Evolutionary conservation across 2,329 filamentous ascomycete species (phyloP).

Genomic region (Coccinonectria pachysandricola): DNA sequence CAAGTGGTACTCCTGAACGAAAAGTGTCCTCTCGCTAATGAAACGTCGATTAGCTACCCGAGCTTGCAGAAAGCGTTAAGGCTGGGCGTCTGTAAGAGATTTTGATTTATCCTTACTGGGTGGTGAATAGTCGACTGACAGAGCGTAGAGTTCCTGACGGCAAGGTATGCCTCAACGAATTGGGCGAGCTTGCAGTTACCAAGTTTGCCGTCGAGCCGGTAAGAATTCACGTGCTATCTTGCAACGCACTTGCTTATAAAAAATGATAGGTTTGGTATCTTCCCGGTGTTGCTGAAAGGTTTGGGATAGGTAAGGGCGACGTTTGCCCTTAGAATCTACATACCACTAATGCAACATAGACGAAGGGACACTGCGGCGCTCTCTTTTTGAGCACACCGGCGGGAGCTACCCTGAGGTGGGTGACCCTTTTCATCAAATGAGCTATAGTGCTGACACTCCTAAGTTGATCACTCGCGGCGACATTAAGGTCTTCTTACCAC

Average conservation of each 20-base stretch:
- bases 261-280: constrained; percentile 59
- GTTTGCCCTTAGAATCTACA: background rate
- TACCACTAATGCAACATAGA: constrained; percentile 38
- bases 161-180: constrained; percentile 78
- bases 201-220: constrained; percentile 96
- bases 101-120: background rate
- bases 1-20: constrained; percentile 8
- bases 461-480: constrained; percentile 83
- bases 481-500: constrained; percentile 91
- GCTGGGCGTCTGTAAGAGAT: constrained; percentile 61
- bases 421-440: background rate
- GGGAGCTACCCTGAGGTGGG: constrained; percentile 81
- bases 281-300: constrained; percentile 80
- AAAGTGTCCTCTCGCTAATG: constrained; percentile 2
- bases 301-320: constrained; percentile 61
- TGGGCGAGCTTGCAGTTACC: constrained; percentile 82
- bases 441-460: constrained; percentile 13
- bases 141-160: constrained; percentile 55
- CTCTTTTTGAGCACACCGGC: constrained; percentile 89
- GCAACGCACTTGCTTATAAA: background rate
- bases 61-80: constrained; percentile 80
- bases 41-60: constrained; percentile 50
- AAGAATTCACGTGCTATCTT: constrained; percentile 22
- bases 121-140: constrained; percentile 7
- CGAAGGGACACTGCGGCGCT: constrained; percentile 74